Evolutionary conservation across 2,329 filamentous ascomycete genomes (phyloP), one percentile per base, ranked within the genome.

Genomic region (Albophoma yamanashiensis): DNA sequence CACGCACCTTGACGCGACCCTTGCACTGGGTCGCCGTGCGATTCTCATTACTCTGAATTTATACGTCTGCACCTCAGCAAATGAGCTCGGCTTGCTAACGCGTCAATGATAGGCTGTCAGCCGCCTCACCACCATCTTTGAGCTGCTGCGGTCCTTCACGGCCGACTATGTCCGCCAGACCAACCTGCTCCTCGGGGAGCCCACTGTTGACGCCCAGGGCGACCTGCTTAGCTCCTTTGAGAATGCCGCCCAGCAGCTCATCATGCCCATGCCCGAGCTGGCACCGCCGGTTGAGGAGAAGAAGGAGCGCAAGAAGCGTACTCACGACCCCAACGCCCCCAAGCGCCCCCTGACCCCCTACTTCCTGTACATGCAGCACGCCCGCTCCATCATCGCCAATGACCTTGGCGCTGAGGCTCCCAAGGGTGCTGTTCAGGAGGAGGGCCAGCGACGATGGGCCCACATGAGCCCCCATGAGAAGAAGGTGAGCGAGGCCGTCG

Each of bases 261-360:
- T 79, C n/a, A 72, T 75, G 58, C 71, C 77, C 25, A 64, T 73
- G 58, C 66, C 73, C 50, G 67, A 75, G 58, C 66, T 71, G 38
- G 74, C 73, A 15, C 79, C 81, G 31, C 76, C 75, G 1, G 82
- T 78, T 12, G 83, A 86, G 69, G 85, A 86, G 73, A 89, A 91
- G 82, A 92, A 92, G 82, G 92, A 94, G 82, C 88, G 89, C 75
- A 93, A 94, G 82, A 92, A 92, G 81, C 85, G 87, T 63, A 86
- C 86, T 50, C 87, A 89, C 70, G 93, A 97, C 73, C 92, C 92
- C 66, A 96, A 96, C 74, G 92, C 92, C 8, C 93, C 93, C 62
- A 97, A 97, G 84, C 87, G 92, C 57, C 92, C 93, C 11, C 76
- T 97, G 70, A 97, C 93, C 7, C 92, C 93, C 2, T 97, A 95